Evolutionary conservation across 2,329 filamentous ascomycete species (phyloP), one percentile per base, ranked within the genome.

Genomic region (Cryphonectria naterciae): DNA sequence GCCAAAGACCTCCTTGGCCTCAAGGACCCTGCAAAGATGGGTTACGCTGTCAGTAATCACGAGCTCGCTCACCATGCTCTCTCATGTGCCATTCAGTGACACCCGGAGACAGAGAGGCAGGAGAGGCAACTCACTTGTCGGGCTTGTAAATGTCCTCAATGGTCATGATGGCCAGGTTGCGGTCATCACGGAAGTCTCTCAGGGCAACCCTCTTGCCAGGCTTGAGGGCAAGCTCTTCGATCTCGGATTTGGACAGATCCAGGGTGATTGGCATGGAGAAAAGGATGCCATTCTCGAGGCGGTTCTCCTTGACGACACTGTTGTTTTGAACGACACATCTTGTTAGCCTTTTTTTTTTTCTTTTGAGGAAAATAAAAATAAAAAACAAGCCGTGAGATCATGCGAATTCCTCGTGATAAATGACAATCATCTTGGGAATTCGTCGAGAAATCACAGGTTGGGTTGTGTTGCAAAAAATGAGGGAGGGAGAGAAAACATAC

Each of bases 191-290:
- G 85, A 97, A 94, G 81, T 99, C 96, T 77, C 95, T 93, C 74
- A 99, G 92, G 56, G 94, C 93, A 79, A 98, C 86, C 77, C 94
- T 91, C 70, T 91, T 88, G 68, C 95, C 94, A 37, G 93, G 79
- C 88, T 96, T 93, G 78, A 98, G 87, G 74, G 89, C 90, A 43
- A 92, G 81, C 77, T 91, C 86, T 75, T 95, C 87, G 79, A 98
- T 93, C 72, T 89, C 89, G 79, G 91, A 83, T 80, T 94, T 86
- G 75, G 87, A 89, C 73, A 97, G 86, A 81, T 99, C 96, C 75
- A 99, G 91, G 77, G 93, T 97, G 83, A 99, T 98, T 78, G 96
- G 96, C 85, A 99, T 99, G 83, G 90, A 93, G 86, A 98, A 98
- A 77, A 99, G 92, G 80, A 91, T 91, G 81, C 96, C 96, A 83